Percentiles rank a stretch among this genome's conserved stretches.
Conservation (phyloP, 2,329 filamentous ascomycete species). For the Xylariaceae sp. region DNA sequence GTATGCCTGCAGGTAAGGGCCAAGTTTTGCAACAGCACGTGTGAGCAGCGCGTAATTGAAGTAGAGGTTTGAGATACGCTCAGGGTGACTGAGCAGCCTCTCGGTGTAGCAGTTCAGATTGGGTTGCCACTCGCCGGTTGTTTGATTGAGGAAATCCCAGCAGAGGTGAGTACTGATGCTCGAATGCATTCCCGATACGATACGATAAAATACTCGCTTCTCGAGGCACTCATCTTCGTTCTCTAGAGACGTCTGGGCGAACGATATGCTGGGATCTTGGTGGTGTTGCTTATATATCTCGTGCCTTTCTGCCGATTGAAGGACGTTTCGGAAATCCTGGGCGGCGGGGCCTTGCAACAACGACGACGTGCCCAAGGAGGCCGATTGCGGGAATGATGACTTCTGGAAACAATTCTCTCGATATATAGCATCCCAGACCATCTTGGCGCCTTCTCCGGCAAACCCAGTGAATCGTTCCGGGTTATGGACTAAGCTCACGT, state of each 20-base stretch:
- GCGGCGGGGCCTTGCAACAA: slow-evolving; percentile 47
- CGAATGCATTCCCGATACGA: slow-evolving; percentile 96
- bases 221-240: slow-evolving; percentile 90
- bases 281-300: slow-evolving; percentile 57
- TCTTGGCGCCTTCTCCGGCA: slow-evolving; percentile 71
- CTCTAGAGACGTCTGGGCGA: slow-evolving; percentile 62
- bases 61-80: slow-evolving; percentile 94
- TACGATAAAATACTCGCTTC: slow-evolving; percentile 96
- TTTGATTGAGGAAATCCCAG: slow-evolving; percentile 93
- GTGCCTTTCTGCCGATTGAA: slow-evolving; percentile 54
- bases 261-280: slow-evolving; percentile 48
- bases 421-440: slow-evolving; percentile 97
- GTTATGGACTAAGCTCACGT: slow-evolving; percentile 89
- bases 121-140: slow-evolving; percentile 85
- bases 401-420: slow-evolving; percentile 90
- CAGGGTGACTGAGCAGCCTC: slow-evolving; percentile 77
- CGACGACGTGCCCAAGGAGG: slow-evolving; percentile 45
- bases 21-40: slow-evolving; percentile 84
- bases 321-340: slow-evolving; percentile 56
- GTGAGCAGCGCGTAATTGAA: slow-evolving; percentile 98
- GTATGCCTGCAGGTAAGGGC: slow-evolving; percentile 73
- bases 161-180: slow-evolving; percentile 95
- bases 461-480: slow-evolving; percentile 96
- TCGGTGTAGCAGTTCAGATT: slow-evolving; percentile 85
- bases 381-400: slow-evolving; percentile 56